Percentiles rank a stretch among this genome's conserved stretches.
These are phyloP conservation scores for Schoenoplectus tabernaemontani DNA, from an alignment of 202 grass and related monocot genomes.

Conservation along the genomic window DNA sequence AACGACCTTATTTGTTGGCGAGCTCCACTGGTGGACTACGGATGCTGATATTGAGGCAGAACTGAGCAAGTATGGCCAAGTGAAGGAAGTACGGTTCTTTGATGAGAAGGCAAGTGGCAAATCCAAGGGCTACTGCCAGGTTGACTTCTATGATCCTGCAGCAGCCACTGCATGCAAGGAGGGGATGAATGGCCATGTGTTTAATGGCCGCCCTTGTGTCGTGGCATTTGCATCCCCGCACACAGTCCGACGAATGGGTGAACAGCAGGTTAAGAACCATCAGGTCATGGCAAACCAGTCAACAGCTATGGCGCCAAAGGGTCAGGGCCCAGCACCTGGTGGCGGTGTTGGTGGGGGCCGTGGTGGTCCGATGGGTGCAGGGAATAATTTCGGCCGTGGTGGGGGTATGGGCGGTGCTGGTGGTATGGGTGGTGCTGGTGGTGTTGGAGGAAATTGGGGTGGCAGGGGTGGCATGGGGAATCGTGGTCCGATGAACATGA, in stretches of 20 bases:
- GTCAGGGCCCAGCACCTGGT: constrained; percentile 34
- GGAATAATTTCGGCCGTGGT: constrained; percentile 52
- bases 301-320: constrained; percentile 24
- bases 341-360: constrained; percentile 3
- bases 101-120: constrained; percentile 70
- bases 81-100: constrained; percentile 73
- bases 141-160: constrained; percentile 50
- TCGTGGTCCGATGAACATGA: constrained; percentile 41
- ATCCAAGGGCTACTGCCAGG: constrained; percentile 77
- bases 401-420: constrained; percentile 24
- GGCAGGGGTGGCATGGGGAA: constrained; percentile 53
- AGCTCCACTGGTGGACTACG: constrained; percentile 78
- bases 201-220: constrained; percentile 54
- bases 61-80: constrained; percentile 52
- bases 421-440: constrained; percentile 20
- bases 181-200: constrained; percentile 50
- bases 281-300: constrained; percentile 36
- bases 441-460: constrained; percentile 63
- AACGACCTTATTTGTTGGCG: constrained; percentile 54
- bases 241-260: constrained; percentile 47
- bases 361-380: constrained; percentile 30
- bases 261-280: constrained; percentile 60
- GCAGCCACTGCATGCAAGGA: constrained; percentile 47
- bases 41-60: constrained; percentile 63
- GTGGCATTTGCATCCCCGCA: constrained; percentile 51